Percentiles rank a stretch among this genome's conserved stretches.
These are phyloP conservation scores for Penicillium sp. DNA, from an alignment of 2,329 filamentous ascomycete genomes.

Conservation along the genomic window DNA sequence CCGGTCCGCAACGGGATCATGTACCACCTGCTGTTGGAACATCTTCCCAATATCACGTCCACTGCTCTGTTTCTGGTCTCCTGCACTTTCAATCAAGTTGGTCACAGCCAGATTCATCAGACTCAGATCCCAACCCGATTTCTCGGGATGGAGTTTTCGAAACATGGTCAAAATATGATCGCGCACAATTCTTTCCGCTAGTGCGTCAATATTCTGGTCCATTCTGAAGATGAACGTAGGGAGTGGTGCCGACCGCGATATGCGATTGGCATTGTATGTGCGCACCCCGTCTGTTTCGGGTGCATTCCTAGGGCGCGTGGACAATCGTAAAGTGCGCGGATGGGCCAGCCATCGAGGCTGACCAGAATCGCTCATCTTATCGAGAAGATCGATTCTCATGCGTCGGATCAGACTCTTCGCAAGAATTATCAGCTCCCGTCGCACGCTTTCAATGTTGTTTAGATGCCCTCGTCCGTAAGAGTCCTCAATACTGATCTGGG, in stretches of 20 bases:
- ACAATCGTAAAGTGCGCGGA: conserved; percentile 75
- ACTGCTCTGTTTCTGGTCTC: conserved; percentile 48
- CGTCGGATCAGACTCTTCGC: conserved; percentile 66
- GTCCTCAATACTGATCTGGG: conserved; percentile 92
- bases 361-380: conserved; percentile 40
- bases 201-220: conserved; percentile 51
- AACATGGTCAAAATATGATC: conserved; percentile 69
- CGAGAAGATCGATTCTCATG: conserved; percentile 71
- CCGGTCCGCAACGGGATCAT: conserved; percentile 4
- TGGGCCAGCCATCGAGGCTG: conserved; percentile 65
- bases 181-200: conserved; percentile 64
- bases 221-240: conserved; percentile 69
- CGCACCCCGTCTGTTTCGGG: conserved; percentile 51
- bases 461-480: conserved; percentile 71
- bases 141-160: conserved; percentile 64
- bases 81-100: conserved; percentile 65
- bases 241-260: conserved; percentile 68
- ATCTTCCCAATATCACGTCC: conserved; percentile 75
- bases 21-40: conserved; percentile 67
- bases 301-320: conserved; percentile 61
- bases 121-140: conserved; percentile 69
- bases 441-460: conserved; percentile 58
- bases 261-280: conserved; percentile 59
- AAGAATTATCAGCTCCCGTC: conserved; percentile 63
- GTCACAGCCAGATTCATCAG: conserved; percentile 82